A percentile compares a stretch with the other conserved stretches of the same genome.
These are phyloP conservation scores for Aspergillus steynii DNA, from an alignment of 495 filamentous ascomycete genomes.

Conservation along the genomic window DNA sequence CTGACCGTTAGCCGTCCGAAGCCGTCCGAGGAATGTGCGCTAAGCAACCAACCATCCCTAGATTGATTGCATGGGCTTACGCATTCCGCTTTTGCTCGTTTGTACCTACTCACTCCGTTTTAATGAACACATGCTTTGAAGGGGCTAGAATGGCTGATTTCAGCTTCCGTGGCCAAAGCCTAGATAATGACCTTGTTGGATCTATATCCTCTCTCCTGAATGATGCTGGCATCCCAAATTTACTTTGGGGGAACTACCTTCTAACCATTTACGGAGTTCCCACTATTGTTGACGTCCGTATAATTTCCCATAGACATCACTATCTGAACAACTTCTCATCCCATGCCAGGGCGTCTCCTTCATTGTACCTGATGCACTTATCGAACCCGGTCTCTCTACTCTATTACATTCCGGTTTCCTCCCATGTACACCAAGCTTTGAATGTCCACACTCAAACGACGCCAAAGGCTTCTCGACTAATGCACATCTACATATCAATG, in stretches of 20 bases:
- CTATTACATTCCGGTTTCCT: conserved; percentile 20
- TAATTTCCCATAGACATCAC: not conserved
- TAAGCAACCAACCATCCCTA: no score
- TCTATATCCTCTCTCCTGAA: conserved; percentile 18
- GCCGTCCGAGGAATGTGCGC: no score
- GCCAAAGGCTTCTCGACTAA: conserved; percentile 1
- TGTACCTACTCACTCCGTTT: no score
- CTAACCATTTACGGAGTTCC: conserved; percentile 29
- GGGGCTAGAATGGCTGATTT: no score
- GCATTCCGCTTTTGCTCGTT: no score
- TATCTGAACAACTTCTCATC: conserved; percentile 5
- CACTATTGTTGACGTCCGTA: conserved; percentile 25
- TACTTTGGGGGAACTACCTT: conserved; percentile 31
- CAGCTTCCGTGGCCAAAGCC: conserved; percentile 3
- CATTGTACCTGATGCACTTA: conserved; percentile 22
- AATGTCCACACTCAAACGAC: conserved; percentile 14
- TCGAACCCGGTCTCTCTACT: conserved; percentile 16
- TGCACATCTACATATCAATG: conserved; percentile 25
- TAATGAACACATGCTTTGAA: no score
- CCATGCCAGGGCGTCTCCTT: conserved; percentile 20
- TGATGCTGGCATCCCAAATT: conserved; percentile 17
- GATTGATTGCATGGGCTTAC: no score
- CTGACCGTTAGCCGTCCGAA: no score
- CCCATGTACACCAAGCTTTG: conserved; percentile 15
- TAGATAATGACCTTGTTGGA: conserved; percentile 14